A percentile compares a stretch with the other conserved stretches of the same genome.
Conservation (phyloP, 257 asterid species). For the Solanum paucissectum region DNA sequence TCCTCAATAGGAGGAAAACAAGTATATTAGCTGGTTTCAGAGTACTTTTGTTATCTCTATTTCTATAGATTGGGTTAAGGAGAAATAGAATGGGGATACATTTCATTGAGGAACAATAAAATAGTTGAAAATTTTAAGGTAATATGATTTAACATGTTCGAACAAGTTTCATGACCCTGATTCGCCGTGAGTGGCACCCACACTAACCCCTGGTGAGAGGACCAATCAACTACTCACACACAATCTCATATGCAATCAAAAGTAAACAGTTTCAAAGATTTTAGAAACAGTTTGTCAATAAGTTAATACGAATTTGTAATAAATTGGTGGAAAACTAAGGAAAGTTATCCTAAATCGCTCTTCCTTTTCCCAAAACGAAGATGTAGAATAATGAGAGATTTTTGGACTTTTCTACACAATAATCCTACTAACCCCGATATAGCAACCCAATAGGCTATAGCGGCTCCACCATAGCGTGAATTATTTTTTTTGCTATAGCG, state of each 20-base stretch:
- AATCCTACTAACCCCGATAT: background rate
- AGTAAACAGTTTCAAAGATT: background rate
- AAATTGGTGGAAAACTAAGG: background rate
- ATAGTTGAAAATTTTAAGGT: background rate
- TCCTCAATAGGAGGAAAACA: background rate
- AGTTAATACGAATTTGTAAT: background rate
- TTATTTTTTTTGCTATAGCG: background rate
- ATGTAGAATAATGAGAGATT: background rate
- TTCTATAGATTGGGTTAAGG: background rate
- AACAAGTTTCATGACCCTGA: background rate
- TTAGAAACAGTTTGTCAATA: no score
- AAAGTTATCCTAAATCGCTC: background rate
- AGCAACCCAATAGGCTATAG: background rate
- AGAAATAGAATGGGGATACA: background rate
- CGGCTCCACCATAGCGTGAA: background rate
- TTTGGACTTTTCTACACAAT: background rate
- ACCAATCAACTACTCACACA: background rate
- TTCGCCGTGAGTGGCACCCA: background rate
- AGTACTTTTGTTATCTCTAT: background rate
- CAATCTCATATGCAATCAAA: background rate
- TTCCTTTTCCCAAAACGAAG: background rate
- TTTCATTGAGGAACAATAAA: background rate
- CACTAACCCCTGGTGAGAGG: background rate
- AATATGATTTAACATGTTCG: background rate
- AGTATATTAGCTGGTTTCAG: background rate